Percentiles rank a stretch among this genome's conserved stretches.
Evolutionary conservation across 2,329 filamentous ascomycete species (phyloP).

Genomic region (Pyrenophora seminiperda): DNA sequence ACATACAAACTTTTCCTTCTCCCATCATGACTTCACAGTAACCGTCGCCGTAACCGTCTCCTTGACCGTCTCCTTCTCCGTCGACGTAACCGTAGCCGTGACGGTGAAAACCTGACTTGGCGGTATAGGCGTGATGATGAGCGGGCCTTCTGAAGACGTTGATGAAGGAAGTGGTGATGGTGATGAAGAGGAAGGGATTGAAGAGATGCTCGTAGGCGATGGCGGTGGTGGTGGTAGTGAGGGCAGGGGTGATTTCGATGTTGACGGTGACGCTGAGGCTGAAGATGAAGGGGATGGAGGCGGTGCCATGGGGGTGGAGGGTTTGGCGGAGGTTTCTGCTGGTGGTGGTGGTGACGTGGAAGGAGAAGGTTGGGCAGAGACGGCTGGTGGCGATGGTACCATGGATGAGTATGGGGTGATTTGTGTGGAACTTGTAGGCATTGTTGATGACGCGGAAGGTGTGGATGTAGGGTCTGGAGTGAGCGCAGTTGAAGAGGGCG

Average conservation of each 20-base stretch:
- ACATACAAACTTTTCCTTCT: not conserved
- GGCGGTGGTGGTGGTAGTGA: constrained; percentile 1
- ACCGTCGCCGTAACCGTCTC: constrained; percentile 34
- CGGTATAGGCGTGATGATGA: constrained; percentile 44
- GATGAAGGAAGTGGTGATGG: constrained; percentile 8
- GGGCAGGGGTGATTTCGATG: not conserved
- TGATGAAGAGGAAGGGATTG: constrained; percentile 5
- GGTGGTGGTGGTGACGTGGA: not conserved
- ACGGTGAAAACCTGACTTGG: constrained; percentile 42
- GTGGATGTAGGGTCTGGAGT: not conserved
- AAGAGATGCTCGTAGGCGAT: not conserved
- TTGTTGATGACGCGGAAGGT: not conserved
- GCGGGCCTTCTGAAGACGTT: constrained; percentile 29
- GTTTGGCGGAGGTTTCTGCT: not conserved
- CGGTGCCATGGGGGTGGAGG: not conserved
- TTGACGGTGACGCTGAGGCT: not conserved
- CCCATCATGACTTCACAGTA: constrained; percentile 23
- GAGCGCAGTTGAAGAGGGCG: not conserved
- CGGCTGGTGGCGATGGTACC: not conserved
- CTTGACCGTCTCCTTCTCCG: constrained; percentile 38
- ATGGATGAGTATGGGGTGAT: not conserved
- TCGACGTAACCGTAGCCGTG: constrained; percentile 40
- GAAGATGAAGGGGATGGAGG: not conserved
- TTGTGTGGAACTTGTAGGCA: constrained; percentile 5
- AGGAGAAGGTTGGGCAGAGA: not conserved